Evolutionary conservation across 345 rosid genomes (phyloP).

Genomic region (Lagerstroemia speciosa): DNA sequence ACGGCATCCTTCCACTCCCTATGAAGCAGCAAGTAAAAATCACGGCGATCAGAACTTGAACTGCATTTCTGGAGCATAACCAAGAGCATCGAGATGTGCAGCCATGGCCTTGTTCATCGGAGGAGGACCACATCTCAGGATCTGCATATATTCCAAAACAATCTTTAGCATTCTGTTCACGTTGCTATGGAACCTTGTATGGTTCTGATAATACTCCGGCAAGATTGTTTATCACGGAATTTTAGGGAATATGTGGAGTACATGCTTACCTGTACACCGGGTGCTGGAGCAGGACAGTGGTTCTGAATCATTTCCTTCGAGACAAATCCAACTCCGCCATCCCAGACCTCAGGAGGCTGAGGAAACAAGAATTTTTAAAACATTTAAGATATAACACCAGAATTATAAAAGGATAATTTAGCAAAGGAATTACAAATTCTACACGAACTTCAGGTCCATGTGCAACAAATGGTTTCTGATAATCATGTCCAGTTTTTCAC

Average conservation of each 20-base stretch:
- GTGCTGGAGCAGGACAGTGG: slow-evolving; percentile 73
- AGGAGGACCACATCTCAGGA: slow-evolving; percentile 91
- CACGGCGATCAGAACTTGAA: slow-evolving; percentile 63
- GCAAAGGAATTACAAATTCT: background rate
- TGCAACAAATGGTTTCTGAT: too few species aligned
- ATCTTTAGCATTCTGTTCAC: background rate
- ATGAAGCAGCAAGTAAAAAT: background rate
- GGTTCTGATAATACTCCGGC: background rate
- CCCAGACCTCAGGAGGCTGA: slow-evolving; percentile 91
- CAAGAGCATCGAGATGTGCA: slow-evolving; percentile 72
- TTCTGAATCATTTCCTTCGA: slow-evolving; percentile 82
- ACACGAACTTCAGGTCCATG: background rate
- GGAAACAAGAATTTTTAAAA: slow-evolving; percentile 3
- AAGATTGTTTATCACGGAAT: background rate
- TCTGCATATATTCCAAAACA: slow-evolving; percentile 26
- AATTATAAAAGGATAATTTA: background rate
- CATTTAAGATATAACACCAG: background rate
- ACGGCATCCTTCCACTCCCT: background rate
- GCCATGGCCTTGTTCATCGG: slow-evolving; percentile 99
- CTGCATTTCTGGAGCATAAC: slow-evolving; percentile 73
- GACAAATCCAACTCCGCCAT: slow-evolving; percentile 85
- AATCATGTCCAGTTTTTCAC: background rate
- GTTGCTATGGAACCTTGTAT: background rate
- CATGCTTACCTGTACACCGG: slow-evolving; percentile 50
- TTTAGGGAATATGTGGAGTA: background rate